A percentile compares a stretch with the other conserved stretches of the same genome.
Evolutionary conservation across 345 rosid genomes (phyloP).

Genomic region (Syzygium jambos): DNA sequence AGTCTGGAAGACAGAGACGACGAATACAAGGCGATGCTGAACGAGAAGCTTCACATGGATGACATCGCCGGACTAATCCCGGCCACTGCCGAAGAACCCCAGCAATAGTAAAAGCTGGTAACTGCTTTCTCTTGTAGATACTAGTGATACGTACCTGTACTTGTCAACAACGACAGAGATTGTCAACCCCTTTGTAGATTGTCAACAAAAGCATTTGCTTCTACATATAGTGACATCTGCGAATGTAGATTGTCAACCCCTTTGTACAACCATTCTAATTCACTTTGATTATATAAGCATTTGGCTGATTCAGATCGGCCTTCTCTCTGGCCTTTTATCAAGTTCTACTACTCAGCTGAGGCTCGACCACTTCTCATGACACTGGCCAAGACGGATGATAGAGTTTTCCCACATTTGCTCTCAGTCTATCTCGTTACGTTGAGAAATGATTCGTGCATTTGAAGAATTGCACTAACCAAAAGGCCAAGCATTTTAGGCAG

Average conservation of each 20-base stretch:
- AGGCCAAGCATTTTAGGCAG: not conserved
- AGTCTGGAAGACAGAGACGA: slow-evolving; percentile 63
- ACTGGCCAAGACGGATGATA: no score
- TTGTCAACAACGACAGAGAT: not conserved
- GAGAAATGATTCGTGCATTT: not conserved
- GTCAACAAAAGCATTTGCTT: not conserved
- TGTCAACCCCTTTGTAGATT: not conserved
- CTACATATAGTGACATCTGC: no score
- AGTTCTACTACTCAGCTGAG: no score
- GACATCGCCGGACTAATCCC: slow-evolving; percentile 46
- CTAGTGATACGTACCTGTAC: not conserved
- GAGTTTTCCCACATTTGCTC: no score
- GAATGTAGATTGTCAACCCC: not conserved
- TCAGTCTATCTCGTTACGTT: not conserved
- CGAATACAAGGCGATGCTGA: slow-evolving; percentile 36
- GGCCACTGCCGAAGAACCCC: not conserved
- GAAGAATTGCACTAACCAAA: not conserved
- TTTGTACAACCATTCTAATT: not conserved
- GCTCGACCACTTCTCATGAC: no score
- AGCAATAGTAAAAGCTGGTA: not conserved
- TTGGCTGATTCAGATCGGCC: not conserved
- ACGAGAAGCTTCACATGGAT: slow-evolving; percentile 56
- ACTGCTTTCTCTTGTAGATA: not conserved
- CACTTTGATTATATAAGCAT: not conserved
- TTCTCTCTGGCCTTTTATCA: no score